Evolutionary conservation across 306 rosid species (phyloP).

Genomic region (Vigna unguiculata): DNA sequence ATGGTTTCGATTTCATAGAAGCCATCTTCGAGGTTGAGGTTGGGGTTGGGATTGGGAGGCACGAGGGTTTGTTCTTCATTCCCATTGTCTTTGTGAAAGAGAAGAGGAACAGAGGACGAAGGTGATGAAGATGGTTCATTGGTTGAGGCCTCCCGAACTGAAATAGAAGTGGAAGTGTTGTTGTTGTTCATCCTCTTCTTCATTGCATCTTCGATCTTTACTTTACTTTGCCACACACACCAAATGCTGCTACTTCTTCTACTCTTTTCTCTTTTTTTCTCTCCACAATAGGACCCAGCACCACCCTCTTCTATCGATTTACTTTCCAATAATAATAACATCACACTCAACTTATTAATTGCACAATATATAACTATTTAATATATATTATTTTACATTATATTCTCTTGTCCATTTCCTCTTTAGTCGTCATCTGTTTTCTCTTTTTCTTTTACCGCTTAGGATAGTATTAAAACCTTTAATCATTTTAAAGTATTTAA

Average conservation of each 20-base stretch:
- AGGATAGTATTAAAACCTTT: not conserved
- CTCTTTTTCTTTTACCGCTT: not conserved
- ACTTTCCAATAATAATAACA: too few species aligned
- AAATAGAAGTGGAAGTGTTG: too few species aligned
- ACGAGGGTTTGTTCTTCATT: constrained; percentile 28
- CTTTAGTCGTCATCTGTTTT: too few species aligned
- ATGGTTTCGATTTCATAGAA: constrained; percentile 84
- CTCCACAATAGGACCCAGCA: not conserved
- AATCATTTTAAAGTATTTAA: not conserved
- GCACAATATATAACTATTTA: not conserved
- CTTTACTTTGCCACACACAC: not conserved
- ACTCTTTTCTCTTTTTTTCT: not conserved
- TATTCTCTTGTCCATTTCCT: too few species aligned
- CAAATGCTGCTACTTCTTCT: not conserved
- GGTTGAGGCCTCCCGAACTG: not conserved
- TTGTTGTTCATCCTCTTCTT: not conserved
- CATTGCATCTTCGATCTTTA: not conserved
- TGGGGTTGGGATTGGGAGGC: not conserved
- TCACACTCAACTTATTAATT: not conserved
- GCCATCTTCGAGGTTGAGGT: constrained; percentile 72
- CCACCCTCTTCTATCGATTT: not conserved
- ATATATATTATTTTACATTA: too few species aligned
- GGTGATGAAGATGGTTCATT: not conserved
- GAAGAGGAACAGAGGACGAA: not conserved
- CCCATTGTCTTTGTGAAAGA: not conserved